Conservation (phyloP, 768 basidiomycete species). For the Trametes meyenii region DNA sequence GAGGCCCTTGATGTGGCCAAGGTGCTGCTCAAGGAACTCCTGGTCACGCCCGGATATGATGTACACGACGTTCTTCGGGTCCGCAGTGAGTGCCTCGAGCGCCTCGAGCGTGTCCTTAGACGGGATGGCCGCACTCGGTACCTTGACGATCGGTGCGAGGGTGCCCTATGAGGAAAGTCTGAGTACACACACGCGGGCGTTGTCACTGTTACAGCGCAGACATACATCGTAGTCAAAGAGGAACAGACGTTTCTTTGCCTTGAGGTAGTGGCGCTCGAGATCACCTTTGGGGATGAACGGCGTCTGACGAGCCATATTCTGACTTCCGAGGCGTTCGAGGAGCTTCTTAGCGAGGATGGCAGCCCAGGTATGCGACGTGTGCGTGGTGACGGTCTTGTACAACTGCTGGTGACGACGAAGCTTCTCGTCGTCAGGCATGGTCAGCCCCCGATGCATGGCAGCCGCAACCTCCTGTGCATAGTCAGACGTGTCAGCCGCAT, state of each 20-base stretch:
- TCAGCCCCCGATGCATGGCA: slow-evolving; percentile 86
- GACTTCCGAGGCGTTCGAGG: slow-evolving; percentile 75
- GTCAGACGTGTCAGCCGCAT: slow-evolving; percentile 1
- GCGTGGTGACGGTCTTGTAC: slow-evolving; percentile 84
- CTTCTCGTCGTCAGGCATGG: slow-evolving; percentile 82
- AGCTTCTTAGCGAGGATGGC: slow-evolving; percentile 87
- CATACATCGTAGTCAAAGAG: slow-evolving; percentile 95
- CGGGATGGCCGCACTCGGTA: slow-evolving; percentile 85
- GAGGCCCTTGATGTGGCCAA: slow-evolving; percentile 79
- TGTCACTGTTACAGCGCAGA: slow-evolving; percentile 17
- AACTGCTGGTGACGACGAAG: slow-evolving; percentile 70
- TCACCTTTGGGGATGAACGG: slow-evolving; percentile 74
- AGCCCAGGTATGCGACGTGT: slow-evolving; percentile 96
- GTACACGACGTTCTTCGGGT: slow-evolving; percentile 91
- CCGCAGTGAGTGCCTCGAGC: slow-evolving; percentile 68
- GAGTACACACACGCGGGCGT: background rate
- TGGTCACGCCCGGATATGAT: slow-evolving; percentile 97
- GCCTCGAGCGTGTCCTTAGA: slow-evolving; percentile 73
- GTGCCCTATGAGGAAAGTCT: slow-evolving; percentile 65
- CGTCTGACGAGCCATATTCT: slow-evolving; percentile 81
- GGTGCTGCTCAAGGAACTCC: slow-evolving; percentile 87
- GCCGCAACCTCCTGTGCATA: slow-evolving; percentile 72
- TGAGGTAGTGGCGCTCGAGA: slow-evolving; percentile 61
- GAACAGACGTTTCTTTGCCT: slow-evolving; percentile 82
- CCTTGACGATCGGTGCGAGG: slow-evolving; percentile 95